Evolutionary conservation across 2,329 filamentous ascomycete genomes (phyloP), one percentile per base, ranked within the genome.

Genomic region (Claviceps lovelessii): DNA sequence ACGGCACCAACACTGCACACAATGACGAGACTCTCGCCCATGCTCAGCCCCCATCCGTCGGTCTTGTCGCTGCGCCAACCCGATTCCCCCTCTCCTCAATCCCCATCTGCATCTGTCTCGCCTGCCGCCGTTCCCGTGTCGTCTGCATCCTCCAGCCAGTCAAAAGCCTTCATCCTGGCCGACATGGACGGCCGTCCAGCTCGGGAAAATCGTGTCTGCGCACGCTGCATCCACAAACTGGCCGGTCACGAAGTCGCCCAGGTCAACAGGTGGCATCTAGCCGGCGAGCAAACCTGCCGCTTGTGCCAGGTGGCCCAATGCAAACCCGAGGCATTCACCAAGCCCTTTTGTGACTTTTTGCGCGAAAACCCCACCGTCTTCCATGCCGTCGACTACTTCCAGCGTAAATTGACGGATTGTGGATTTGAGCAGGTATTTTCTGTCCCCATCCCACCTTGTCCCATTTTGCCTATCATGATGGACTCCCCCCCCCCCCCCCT

Each of bases 311-410:
- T 70, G 48, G 64, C 65, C 58, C 66, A 72, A 54, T 65, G 69
- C 60, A 72, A 73, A 53, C 79, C 82, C 5, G 82, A 83, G 63
- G 76, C 76, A 56, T 95, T 90, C 68, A 86, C 88, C 9, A 77
- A 89, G 70, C 88, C 90, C 0, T 96, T 95, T 68, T 85, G 86
- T 67, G 79, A 88, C 53, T 97, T 96, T 67, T 79, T 97, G 73
- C 86, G 83, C 48, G 79, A 86, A 58, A 95, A 96, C 66, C 93
- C 93, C 0, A 97, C 93, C 9, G 81, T 96, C 49, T 98, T 95
- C 69, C 93, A 98, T 65, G 83, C 88, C 1, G 90, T 96, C 33
- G 79, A 83, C 56, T 81, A 88, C 62, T 88, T 95, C 67, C 83
- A 85, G 63, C 74, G 77, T 55, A 84, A 90, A 63, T 78, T 96